Base-by-base conservation (phyloP, 768 basidiomycete genomes). In the Mycena polygramma region DNA sequence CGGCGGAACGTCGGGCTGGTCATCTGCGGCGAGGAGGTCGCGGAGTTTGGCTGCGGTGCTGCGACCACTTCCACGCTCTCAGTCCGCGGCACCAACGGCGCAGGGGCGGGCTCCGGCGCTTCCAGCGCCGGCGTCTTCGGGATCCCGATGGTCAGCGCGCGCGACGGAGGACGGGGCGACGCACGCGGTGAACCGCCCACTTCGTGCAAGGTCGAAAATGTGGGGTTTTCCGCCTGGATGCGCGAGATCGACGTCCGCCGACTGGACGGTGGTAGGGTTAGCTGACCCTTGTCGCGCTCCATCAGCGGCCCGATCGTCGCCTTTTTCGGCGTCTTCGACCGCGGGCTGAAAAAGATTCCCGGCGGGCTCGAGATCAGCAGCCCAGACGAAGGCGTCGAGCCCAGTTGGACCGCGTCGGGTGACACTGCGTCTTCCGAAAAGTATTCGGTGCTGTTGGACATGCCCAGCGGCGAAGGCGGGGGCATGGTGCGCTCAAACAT, bases 261-360 rank as follows among this genome's bases (percentile, higher is more conserved):
- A 41, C 76, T 76, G 14, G 80, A 77, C 39, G 75, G 63, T 7
- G 80, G 76, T 10, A 79, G 67, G 22, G 57, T 53, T 20, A 80
- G 71, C 35, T 83, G 84, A 2, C 83, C 83, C 66, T 83, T 84
- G 66, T 87, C 85, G 26, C 86, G 72, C 65, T 90, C 90, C 81
- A 86, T 85, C 11, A 79, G 75, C 30, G 80, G 80, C 52, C 81
- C 83, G 57, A 75, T 17, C 81, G 81, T 22, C 79, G 73, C 48
- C 78, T 81, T 60, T 79, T 75, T 11, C 76, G 78, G 15, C 15
- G 72, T 84, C 78, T 81, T 88, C 72, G 71, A 82, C 37, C 87
- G 85, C 2, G 97, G 97, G 71, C 96, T 93, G 81, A 99, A 99
- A 83, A 96, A 94, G 66, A 99, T 97, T 0, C 97, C 97, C 78